Base-by-base conservation (phyloP, 768 basidiomycete genomes). In the Serendipita sp. region DNA sequence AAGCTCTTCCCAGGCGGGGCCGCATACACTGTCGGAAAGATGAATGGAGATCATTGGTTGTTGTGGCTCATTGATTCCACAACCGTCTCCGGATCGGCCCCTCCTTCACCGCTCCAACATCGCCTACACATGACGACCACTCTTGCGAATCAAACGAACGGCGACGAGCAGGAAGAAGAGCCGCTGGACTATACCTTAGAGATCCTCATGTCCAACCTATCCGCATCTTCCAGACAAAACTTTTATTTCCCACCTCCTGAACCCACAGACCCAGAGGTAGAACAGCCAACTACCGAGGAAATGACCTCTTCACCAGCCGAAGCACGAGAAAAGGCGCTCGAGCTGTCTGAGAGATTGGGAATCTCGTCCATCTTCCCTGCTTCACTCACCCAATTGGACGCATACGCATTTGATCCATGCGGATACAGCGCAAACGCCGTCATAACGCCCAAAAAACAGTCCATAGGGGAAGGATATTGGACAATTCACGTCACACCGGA, bases 401-500 rank as follows among this genome's bases (percentile, higher is more conserved):
- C 92, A 0, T 98, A 92, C 73, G 84, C 90, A 1, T 98, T 99
- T 76, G 78, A 84, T 16, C 96, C 96, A 1, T 99, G 96, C 72
- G 96, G 96, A 30, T 99, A 96, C 72, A 92, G 89, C 2, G 87
- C 90, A 67, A 99, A 99, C 72, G 92, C 92, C 8, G 83, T 98
- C 10, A 72, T 77, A 13, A 71, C 73, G n/a, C 78, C 84, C 70
- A 63, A 65, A 24, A 46, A 37, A 3, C 45, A 45, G 24, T 62
- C 64, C 2, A 71, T 70, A 16, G 83, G 84, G 15, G 96, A 97
- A 74, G 92, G 95, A 45, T 99, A 99, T 75, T 97, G 91, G 73
- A 97, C 92, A 4, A 95, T 99, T 65, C 96, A 99, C 73, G 95
- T 98, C 66, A 99, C 96, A 0, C 96, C 96, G 32, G 96, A 98